A percentile compares a stretch with the other conserved stretches of the same genome.
These are phyloP conservation scores for Trichodelitschia bisporula DNA, from an alignment of 495 filamentous ascomycete genomes.

Conservation along the genomic window DNA sequence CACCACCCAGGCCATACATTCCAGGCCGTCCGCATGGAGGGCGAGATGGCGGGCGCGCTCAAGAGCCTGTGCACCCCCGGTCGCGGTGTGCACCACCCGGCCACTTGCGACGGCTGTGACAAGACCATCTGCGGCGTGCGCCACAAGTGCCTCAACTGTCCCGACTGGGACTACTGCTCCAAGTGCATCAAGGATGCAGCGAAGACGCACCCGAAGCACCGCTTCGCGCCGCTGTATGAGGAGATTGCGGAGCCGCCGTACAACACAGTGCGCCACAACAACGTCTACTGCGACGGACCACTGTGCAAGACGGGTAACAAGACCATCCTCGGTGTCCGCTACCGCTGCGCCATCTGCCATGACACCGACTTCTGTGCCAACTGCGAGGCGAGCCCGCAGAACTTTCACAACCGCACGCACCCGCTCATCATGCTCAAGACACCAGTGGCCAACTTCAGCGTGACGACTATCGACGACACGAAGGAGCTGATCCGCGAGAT, in stretches of 20 bases:
- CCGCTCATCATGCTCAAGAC: conserved; percentile 95
- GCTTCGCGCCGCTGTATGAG: conserved; percentile 76
- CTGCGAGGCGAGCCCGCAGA: conserved; percentile 70
- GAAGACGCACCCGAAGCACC: conserved; percentile 55
- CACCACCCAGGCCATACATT: conserved; percentile 85
- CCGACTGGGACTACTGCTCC: conserved; percentile 94
- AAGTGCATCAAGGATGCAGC: conserved; percentile 40
- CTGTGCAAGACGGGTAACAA: conserved; percentile 38
- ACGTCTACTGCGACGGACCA: conserved; percentile 90
- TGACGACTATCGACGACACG: conserved; percentile 63
- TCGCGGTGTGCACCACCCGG: conserved; percentile 56
- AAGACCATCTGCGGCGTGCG: conserved; percentile 66
- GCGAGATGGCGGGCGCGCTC: conserved; percentile 25
- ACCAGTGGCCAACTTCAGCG: conserved; percentile 65
- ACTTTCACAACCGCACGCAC: conserved; percentile 79
- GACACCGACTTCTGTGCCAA: conserved; percentile 82
- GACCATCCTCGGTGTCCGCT: conserved; percentile 70
- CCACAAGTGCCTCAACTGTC: conserved; percentile 92
- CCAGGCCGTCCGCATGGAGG: conserved; percentile 25
- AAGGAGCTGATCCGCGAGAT: no score
- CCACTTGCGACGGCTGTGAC: conserved; percentile 89
- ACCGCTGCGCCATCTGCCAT: conserved; percentile 93
- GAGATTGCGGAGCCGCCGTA: conserved; percentile 32
- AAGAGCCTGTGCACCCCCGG: conserved; percentile 48
- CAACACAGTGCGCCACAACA: conserved; percentile 30